These are phyloP conservation scores for Eimeria tenella DNA, from an alignment of 169 alveolate genomes.

Conservation along the genomic window DNA sequence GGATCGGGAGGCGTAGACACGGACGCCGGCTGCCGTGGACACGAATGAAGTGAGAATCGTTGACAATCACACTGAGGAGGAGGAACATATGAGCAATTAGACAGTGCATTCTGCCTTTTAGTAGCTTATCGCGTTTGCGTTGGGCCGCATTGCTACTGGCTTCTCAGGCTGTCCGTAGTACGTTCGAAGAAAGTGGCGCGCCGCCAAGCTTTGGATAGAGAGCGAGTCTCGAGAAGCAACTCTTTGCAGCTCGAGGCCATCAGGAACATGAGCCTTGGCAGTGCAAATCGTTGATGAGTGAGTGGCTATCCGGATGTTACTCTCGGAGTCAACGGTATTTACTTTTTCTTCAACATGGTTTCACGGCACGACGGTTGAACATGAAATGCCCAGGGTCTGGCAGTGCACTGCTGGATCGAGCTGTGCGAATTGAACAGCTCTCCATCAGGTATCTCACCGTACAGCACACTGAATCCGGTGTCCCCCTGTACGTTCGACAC, in stretches of 20 bases:
- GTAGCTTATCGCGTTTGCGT: not conserved
- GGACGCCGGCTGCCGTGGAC: constrained; percentile 56
- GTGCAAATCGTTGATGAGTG: not conserved
- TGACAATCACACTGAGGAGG: not conserved
- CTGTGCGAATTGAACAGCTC: too few species aligned
- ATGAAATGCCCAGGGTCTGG: too few species aligned
- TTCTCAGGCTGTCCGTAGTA: constrained; percentile 50
- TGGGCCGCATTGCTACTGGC: not conserved
- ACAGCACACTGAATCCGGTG: too few species aligned
- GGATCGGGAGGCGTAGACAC: constrained; percentile 51
- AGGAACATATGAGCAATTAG: too few species aligned
- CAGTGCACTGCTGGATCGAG: too few species aligned
- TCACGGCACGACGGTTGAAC: too few species aligned
- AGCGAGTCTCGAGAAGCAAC: not conserved
- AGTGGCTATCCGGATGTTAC: not conserved
- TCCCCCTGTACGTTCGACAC: too few species aligned
- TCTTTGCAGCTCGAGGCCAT: constrained; percentile 17
- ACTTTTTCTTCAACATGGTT: too few species aligned
- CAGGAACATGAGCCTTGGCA: not conserved
- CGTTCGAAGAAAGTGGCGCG: constrained; percentile 42
- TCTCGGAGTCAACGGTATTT: too few species aligned
- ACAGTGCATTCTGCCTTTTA: too few species aligned
- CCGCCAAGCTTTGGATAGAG: not conserved
- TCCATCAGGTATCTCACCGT: too few species aligned
- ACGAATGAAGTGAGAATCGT: constrained; percentile 23